Conservation (phyloP, 768 basidiomycete genomes). For the Leccinum subtestaceum region DNA sequence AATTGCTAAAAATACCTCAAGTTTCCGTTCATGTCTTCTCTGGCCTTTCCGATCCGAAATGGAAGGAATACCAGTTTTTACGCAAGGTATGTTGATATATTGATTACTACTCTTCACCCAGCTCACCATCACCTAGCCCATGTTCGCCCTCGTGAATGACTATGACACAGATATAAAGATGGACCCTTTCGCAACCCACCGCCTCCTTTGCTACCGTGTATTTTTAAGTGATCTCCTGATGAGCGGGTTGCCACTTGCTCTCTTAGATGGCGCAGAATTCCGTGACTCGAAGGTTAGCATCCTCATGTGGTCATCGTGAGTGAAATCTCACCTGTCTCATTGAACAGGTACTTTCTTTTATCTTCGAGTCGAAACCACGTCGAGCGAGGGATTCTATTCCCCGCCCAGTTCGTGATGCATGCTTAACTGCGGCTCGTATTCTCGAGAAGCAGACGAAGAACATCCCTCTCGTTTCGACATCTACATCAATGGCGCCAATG, state of each 20-base stretch:
- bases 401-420: slow-evolving; percentile 4
- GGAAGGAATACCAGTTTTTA: slow-evolving; percentile 43
- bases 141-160: slow-evolving; percentile 63
- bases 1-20: slow-evolving; percentile 39
- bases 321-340: background rate
- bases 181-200: slow-evolving; percentile 18
- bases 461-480: background rate
- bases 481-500: background rate
- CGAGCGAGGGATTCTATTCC: slow-evolving; percentile 16
- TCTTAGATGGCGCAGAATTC: slow-evolving; percentile 55
- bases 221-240: slow-evolving; percentile 50
- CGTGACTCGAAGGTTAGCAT: slow-evolving; percentile 57
- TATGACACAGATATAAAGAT: slow-evolving; percentile 35
- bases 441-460: slow-evolving; percentile 7
- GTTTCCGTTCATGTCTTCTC: slow-evolving; percentile 47
- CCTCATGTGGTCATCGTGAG: background rate
- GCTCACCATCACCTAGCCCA: slow-evolving; percentile 45
- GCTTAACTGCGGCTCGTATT: slow-evolving; percentile 3
- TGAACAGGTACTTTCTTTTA: slow-evolving; percentile 56
- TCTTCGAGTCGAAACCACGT: slow-evolving; percentile 43
- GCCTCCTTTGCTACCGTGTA: slow-evolving; percentile 45
- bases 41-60: slow-evolving; percentile 43
- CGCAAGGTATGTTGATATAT: slow-evolving; percentile 37
- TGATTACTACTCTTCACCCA: background rate
- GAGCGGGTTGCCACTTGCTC: slow-evolving; percentile 48